phyloP scores from a whole-genome alignment of 2,329 filamentous ascomycete genomes.

The Coccinonectria pachysandricola region DNA sequence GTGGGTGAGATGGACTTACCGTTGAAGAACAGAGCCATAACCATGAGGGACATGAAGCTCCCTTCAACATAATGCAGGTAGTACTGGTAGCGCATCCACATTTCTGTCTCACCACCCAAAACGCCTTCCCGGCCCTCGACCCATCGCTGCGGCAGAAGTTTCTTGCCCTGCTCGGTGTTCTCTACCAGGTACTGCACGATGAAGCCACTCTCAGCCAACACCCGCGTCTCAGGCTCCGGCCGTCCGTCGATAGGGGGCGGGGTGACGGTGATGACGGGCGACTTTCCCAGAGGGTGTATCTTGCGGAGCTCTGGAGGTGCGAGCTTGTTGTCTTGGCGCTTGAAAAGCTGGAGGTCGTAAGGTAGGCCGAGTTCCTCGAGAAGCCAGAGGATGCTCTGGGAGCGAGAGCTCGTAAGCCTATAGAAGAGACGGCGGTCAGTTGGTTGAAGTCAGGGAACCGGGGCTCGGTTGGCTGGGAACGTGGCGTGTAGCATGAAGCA shows the following conservation, averaged over 20 bases:
- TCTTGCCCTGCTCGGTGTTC: constrained; percentile 37
- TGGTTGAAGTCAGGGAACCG: too few relatives aligned
- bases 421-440: too few relatives aligned
- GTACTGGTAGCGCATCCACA: constrained; percentile 52
- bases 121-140: constrained; percentile 47
- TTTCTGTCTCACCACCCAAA: constrained; percentile 50
- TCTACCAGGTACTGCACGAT: constrained; percentile 78
- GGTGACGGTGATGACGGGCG: constrained; percentile 63
- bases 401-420: constrained; percentile 76
- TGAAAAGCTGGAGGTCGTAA: constrained; percentile 73
- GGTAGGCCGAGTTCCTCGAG: constrained; percentile 71
- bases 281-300: constrained; percentile 79
- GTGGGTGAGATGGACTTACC: too few relatives aligned
- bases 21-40: constrained; percentile 52
- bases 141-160: constrained; percentile 43
- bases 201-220: constrained; percentile 72
- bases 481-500: too few relatives aligned
- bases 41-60: constrained; percentile 62
- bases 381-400: constrained; percentile 77
- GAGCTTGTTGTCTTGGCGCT: constrained; percentile 53
- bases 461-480: too few relatives aligned
- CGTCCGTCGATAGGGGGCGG: constrained; percentile 20
- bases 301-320: constrained; percentile 68
- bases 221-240: constrained; percentile 31
- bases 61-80: constrained; percentile 81